These are phyloP conservation scores for Gardenia jasminoides DNA, from an alignment of 257 asterid species.

Conservation along the genomic window DNA sequence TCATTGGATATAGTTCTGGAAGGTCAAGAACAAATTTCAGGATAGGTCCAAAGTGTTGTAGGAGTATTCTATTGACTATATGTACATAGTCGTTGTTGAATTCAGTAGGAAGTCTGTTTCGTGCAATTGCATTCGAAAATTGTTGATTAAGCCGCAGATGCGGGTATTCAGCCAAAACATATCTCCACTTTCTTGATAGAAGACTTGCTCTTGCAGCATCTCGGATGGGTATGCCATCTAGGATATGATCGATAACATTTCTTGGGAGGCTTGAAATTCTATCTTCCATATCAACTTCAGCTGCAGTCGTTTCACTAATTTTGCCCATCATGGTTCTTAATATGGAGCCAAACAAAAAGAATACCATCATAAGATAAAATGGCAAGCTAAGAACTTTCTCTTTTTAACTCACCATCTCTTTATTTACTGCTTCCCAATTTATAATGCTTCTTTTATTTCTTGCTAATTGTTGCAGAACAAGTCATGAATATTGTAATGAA, in stretches of 20 bases:
- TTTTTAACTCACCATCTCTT: neutral
- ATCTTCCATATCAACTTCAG: conserved; percentile 2
- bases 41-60: conserved; percentile 8
- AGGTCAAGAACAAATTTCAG: conserved; percentile 7
- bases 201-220: conserved; percentile 33
- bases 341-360: neutral
- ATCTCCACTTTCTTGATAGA: conserved; percentile 30
- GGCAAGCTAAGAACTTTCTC: neutral
- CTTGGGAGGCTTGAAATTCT: conserved; percentile 18
- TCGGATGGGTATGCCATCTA: conserved; percentile 11
- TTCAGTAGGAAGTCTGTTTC: neutral
- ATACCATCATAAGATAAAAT: neutral
- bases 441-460: too few relatives aligned
- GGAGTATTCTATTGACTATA: neutral
- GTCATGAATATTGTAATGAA: too few relatives aligned
- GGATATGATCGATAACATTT: conserved; percentile 15
- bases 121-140: neutral
- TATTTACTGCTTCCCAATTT: neutral
- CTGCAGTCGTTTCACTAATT: neutral
- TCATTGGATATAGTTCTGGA: neutral
- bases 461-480: too few relatives aligned
- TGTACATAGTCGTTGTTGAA: neutral
- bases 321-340: conserved; percentile 3
- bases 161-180: conserved; percentile 14
- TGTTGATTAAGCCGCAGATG: conserved; percentile 4